Base-by-base conservation (phyloP, 345 rosid genomes). In the Moricandia moricandioides region DNA sequence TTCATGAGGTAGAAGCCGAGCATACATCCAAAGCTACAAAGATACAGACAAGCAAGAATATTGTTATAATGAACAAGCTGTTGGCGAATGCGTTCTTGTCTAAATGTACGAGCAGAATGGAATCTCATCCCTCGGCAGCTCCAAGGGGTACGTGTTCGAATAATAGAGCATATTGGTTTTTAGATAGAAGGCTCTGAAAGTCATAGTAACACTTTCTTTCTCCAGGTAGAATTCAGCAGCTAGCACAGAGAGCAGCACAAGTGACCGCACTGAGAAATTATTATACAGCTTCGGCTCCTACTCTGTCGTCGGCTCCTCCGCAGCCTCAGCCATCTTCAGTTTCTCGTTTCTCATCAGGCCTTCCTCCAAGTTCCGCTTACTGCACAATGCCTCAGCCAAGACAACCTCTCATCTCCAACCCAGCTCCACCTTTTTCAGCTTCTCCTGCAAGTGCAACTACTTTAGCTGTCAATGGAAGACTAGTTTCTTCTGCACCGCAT, bases 211-310 rank as follows among this genome's bases (percentile, higher is more conserved):
- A 71, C 27, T 26, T 34, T 35, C 31, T 47, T 47, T 35, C 39
- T 58, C 10, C 56, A 49, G 56, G 56, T 49, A 49, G 56, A 49
- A 64, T 57, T 11, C 80, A 77, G 35, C 73, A 67, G 65, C 80
- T 71, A 71, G 77, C 64, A 43, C 82, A 73, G 66, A 66, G 61
- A 67, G 73, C 81, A 72, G 51, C 65, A 72, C 69, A 60, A 21
- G 40, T 67, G 24, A 51, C 2, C 4, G 70, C 81, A 62, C 61
- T 26, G 65, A 67, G 81, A 49, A 73, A 68, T 72, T 54, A 68
- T 72, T 24, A 13, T 31, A 34, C 51, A 54, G 54, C 58, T 52
- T 27, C 40, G 3, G 8, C 51, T 39, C 51, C 7, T 3, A 52
- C 61, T 67, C 68, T 65, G 61, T n/a, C n/a, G n/a, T n/a, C n/a